A percentile compares a stretch with the other conserved stretches of the same genome.
phyloP scores from a whole-genome alignment of 768 basidiomycete genomes.

The Cyclocybe cylindracea region DNA sequence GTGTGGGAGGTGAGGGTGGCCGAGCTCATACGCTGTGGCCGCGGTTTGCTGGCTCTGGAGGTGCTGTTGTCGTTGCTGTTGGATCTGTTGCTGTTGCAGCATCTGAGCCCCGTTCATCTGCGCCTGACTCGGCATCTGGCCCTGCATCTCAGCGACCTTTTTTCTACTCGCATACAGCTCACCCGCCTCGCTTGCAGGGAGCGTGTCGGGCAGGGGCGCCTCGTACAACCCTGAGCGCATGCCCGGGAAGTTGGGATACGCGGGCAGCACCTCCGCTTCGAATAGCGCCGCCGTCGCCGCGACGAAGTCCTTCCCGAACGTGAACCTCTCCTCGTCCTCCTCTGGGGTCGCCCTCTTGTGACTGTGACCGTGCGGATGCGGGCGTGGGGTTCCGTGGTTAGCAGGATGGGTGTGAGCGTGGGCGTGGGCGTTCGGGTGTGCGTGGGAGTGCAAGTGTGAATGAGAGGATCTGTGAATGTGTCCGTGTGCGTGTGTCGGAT shows the following conservation, averaged over 20 bases:
- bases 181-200: slow-evolving; percentile 17
- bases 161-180: slow-evolving; percentile 24
- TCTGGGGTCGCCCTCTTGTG: slow-evolving; percentile 15
- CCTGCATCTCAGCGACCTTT: neutral
- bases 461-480: too few species aligned
- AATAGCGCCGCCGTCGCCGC: slow-evolving; percentile 34
- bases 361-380: neutral
- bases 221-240: slow-evolving; percentile 15
- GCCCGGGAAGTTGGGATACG: slow-evolving; percentile 31
- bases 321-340: slow-evolving; percentile 37
- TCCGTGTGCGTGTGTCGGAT: too few species aligned
- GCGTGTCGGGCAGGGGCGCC: slow-evolving; percentile 1
- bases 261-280: slow-evolving; percentile 32
- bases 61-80: neutral
- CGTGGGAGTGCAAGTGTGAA: neutral
- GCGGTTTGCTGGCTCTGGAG: too few species aligned
- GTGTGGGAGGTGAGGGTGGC: too few species aligned
- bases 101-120: neutral
- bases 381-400: neutral
- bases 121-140: too few species aligned
- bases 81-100: neutral
- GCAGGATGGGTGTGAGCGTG: neutral
- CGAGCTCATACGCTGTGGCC: too few species aligned
- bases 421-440: neutral
- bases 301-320: slow-evolving; percentile 34